Percentiles rank a stretch among this genome's conserved stretches.
Conservation (phyloP, 176 grass and related monocot species). For the Oryza australiensis region DNA sequence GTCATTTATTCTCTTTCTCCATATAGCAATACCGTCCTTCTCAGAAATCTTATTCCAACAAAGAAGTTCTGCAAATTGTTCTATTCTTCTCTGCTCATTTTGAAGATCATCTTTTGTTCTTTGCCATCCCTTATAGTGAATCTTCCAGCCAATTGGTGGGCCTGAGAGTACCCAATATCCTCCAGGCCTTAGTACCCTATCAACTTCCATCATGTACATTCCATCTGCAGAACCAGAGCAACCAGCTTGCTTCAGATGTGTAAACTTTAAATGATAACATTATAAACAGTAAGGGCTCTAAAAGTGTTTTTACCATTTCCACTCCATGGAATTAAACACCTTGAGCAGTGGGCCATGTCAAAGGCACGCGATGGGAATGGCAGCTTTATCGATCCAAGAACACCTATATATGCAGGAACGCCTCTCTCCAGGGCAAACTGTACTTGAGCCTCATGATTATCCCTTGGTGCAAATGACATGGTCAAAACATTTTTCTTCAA, state of each 20-base stretch:
- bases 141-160: conserved; percentile 83
- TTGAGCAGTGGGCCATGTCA: conserved; percentile 93
- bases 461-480: conserved; percentile 86
- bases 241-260: conserved; percentile 20
- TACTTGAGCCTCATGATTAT: conserved; percentile 80
- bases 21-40: conserved; percentile 65
- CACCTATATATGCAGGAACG: conserved; percentile 84
- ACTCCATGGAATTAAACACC: conserved; percentile 81
- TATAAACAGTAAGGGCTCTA: conserved; percentile 16
- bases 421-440: conserved; percentile 95
- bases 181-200: conserved; percentile 80
- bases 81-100: conserved; percentile 73
- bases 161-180: conserved; percentile 93
- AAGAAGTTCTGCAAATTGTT: conserved; percentile 69
- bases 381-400: conserved; percentile 71
- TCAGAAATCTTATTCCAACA: conserved; percentile 93
- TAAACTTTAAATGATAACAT: neutral
- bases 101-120: conserved; percentile 63
- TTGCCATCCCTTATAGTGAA: conserved; percentile 66
- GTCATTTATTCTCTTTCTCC: conserved; percentile 69
- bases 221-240: conserved; percentile 60
- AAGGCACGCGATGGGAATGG: conserved; percentile 70
- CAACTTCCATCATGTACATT: conserved; percentile 96
- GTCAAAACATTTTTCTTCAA: conserved; percentile 77
- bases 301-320: conserved; percentile 54